Base-by-base conservation (phyloP, 2,329 filamentous ascomycete species). In the Beauveria sp. region DNA sequence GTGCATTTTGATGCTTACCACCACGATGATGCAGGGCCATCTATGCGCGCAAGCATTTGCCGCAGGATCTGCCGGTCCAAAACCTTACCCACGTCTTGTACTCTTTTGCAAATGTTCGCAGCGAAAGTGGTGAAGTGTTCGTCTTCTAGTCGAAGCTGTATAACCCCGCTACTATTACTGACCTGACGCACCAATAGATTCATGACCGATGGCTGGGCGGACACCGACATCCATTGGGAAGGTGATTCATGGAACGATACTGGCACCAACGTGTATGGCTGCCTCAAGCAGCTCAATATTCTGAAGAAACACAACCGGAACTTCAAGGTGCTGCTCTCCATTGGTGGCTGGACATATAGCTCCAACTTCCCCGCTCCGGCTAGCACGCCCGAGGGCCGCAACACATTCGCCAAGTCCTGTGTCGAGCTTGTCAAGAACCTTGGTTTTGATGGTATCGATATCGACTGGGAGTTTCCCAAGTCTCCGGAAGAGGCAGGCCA, bases 341-440 rank as follows among this genome's bases (percentile, higher is more conserved):
- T 97, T 64, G 93, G 93, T 64, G 93, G 93, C 56, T 97, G 92
- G 92, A 96, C 92, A 0, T 96, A 96, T 74, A 90, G 88, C 65
- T 79, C 83, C 73, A 95, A 96, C 76, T 96, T 97, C 74, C 82
- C 84, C n/a, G 77, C 76, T 31, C 89, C 91, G 0, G 88, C 88
- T 1, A 89, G 88, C 48, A 91, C 89, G 0, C 79, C 84, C 0
- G 74, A 82, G 26, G 91, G 91, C 9, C 84, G 92, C 8, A 78
- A 80, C 34, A 81, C 72, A 1, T 97, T 97, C 74, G 93, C 91
- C 9, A 78, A 82, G 56, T 85, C 84, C 31, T 88, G 90, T 40
- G 88, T 96, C 1, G 80, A 86, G 24, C 77, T 97, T 42, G 79
- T 98, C 67, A 88, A 89, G 72, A 85, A 95, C 68, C 78, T 92